Conservation (phyloP, 345 rosid genomes). For the Raphanus sativus region DNA sequence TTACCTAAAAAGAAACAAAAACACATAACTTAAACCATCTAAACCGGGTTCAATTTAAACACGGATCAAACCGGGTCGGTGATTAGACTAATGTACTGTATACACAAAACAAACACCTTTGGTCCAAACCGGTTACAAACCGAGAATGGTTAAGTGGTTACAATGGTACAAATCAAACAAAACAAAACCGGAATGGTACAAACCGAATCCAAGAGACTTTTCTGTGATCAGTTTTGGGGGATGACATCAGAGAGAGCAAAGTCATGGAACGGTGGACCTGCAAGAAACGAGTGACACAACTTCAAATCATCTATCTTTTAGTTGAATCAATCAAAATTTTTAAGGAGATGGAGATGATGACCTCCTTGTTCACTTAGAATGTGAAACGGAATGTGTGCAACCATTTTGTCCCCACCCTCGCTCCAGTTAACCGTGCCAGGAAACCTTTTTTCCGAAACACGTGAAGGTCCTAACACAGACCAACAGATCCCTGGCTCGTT, state of each 20-base stretch:
- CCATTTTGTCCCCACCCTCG: slow-evolving; percentile 65
- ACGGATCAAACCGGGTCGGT: background rate
- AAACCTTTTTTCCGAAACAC: slow-evolving; percentile 46
- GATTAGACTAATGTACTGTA: background rate
- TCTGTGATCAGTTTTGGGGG: slow-evolving; percentile 34
- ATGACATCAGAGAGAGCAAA: slow-evolving; percentile 68
- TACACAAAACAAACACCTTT: background rate
- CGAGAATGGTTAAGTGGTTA: background rate
- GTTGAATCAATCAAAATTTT: background rate
- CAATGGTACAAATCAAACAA: background rate
- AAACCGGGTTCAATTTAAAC: background rate
- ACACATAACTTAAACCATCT: too few species aligned
- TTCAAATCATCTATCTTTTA: background rate
- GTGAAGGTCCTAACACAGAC: slow-evolving; percentile 78
- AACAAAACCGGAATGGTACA: background rate
- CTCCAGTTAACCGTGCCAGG: slow-evolving; percentile 89
- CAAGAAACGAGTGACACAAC: slow-evolving; percentile 7
- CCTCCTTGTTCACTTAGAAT: slow-evolving; percentile 84
- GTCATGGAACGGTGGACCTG: slow-evolving; percentile 96
- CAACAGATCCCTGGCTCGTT: slow-evolving; percentile 58
- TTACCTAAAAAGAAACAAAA: background rate
- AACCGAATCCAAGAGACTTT: background rate
- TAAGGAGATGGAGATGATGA: slow-evolving; percentile 22
- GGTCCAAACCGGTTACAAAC: background rate
- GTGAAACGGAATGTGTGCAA: slow-evolving; percentile 78